These are phyloP conservation scores for Puccinia triticina DNA, from an alignment of 1,284 basidiomycete genomes.

Conservation along the genomic window DNA sequence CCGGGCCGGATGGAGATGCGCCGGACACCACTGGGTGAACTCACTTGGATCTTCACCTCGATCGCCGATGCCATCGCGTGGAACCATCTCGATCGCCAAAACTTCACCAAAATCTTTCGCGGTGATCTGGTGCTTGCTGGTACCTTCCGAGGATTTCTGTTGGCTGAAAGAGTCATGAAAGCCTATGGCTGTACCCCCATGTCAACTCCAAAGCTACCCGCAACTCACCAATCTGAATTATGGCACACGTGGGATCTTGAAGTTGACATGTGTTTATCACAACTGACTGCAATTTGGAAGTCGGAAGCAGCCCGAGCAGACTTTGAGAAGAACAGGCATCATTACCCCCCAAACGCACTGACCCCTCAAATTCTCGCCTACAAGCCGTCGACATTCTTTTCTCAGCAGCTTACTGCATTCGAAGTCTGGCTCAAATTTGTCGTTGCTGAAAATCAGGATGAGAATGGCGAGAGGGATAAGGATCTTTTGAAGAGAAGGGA, in stretches of 20 bases:
- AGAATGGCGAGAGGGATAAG: slow-evolving; percentile 47
- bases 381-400: slow-evolving; percentile 46
- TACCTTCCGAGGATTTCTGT: slow-evolving; percentile 45
- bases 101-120: slow-evolving; percentile 50
- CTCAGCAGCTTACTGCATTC: slow-evolving; percentile 50
- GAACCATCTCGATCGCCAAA: slow-evolving; percentile 50
- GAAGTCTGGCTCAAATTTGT: slow-evolving; percentile 48
- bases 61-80: slow-evolving; percentile 52
- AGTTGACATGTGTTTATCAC: slow-evolving; percentile 51
- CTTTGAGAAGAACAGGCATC: slow-evolving; percentile 26
- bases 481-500: slow-evolving; percentile 23
- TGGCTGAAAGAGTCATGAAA: slow-evolving; percentile 50
- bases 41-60: slow-evolving; percentile 51
- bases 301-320: slow-evolving; percentile 29
- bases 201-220: slow-evolving; percentile 41
- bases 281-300: slow-evolving; percentile 44
- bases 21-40: slow-evolving; percentile 48
- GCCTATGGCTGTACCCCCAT: slow-evolving; percentile 52
- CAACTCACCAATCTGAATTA: slow-evolving; percentile 47
- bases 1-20: slow-evolving; percentile 50
- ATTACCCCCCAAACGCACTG: slow-evolving; percentile 31
- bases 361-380: slow-evolving; percentile 39
- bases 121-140: slow-evolving; percentile 46
- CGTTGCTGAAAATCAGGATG: slow-evolving; percentile 40
- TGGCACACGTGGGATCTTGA: slow-evolving; percentile 51